Evolutionary conservation across 495 filamentous ascomycete genomes (phyloP).

Genomic region (Podospora australis): DNA sequence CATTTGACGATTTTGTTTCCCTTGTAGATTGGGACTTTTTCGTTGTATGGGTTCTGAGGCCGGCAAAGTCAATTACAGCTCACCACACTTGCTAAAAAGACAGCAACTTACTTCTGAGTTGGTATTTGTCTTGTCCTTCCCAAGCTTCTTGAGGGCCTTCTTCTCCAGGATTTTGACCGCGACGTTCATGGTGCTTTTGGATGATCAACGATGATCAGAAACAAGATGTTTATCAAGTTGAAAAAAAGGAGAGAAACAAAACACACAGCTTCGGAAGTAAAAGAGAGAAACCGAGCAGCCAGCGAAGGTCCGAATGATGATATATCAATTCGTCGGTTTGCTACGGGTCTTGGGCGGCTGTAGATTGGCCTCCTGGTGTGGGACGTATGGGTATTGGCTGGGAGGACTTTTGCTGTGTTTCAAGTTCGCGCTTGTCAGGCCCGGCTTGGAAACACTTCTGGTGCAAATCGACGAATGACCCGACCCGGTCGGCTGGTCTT

Average conservation of each 20-base stretch:
- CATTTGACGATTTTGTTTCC: slow-evolving; percentile 48
- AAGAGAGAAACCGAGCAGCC: not conserved
- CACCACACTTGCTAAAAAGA: too few relatives aligned
- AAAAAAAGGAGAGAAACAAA: not conserved
- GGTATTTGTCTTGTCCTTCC: slow-evolving; percentile 62
- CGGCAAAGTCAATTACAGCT: slow-evolving; percentile 1
- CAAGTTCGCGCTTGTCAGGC: slow-evolving; percentile 18
- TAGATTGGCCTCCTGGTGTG: slow-evolving; percentile 12
- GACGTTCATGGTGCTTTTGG: slow-evolving; percentile 14
- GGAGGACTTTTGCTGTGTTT: slow-evolving; percentile 16
- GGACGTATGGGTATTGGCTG: slow-evolving; percentile 9
- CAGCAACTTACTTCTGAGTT: slow-evolving; percentile 57
- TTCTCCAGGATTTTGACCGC: slow-evolving; percentile 52
- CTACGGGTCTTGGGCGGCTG: slow-evolving; percentile 2
- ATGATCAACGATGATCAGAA: slow-evolving; percentile 7
- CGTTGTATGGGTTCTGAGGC: slow-evolving; percentile 64
- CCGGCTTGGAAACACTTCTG: slow-evolving; percentile 13
- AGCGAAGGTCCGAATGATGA: not conserved
- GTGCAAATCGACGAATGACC: slow-evolving; percentile 7
- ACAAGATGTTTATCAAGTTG: not conserved
- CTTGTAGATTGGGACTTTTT: slow-evolving; percentile 63
- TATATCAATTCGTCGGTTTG: slow-evolving; percentile 12
- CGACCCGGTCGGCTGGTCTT: too few relatives aligned
- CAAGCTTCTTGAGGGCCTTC: slow-evolving; percentile 58
- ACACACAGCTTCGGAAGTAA: not conserved